Conservation (phyloP, 2,329 filamentous ascomycete species). For the Apiospora rasikravindrae region DNA sequence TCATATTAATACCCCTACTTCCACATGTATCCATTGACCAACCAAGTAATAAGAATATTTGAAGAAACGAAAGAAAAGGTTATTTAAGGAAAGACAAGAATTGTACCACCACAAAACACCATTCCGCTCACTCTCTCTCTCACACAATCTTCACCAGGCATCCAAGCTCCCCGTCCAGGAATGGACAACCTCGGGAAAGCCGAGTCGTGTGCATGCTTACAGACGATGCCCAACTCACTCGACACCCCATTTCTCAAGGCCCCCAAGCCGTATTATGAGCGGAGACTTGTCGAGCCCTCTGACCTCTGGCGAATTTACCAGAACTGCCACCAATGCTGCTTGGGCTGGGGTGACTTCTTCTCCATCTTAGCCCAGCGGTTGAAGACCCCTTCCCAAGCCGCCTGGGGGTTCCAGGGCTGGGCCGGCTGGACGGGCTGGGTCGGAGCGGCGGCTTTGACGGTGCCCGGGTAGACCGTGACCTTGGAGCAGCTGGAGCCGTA, state of each 20-base stretch:
- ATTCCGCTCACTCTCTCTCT: background rate
- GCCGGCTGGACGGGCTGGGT: background rate
- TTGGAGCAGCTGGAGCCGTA: background rate
- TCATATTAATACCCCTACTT: background rate
- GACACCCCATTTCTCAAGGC: background rate
- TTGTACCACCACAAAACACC: slow-evolving; percentile 19
- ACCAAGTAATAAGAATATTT: background rate
- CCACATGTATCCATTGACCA: background rate
- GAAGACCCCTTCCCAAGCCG: background rate
- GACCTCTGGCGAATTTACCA: background rate
- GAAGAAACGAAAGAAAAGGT: slow-evolving; percentile 3
- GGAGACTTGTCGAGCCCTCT: background rate
- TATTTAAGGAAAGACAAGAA: slow-evolving; percentile 24
- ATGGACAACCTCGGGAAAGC: background rate
- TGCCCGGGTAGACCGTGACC: background rate
- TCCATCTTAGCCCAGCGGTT: background rate
- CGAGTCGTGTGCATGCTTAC: background rate
- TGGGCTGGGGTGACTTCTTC: background rate
- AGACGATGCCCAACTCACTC: background rate
- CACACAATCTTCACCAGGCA: background rate
- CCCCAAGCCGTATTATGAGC: background rate
- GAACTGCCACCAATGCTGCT: background rate
- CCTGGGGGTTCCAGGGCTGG: background rate
- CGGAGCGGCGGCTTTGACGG: background rate
- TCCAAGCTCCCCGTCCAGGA: background rate